These are phyloP conservation scores for Diplogelasinospora grovesii DNA, from an alignment of 495 filamentous ascomycete genomes.

Conservation along the genomic window DNA sequence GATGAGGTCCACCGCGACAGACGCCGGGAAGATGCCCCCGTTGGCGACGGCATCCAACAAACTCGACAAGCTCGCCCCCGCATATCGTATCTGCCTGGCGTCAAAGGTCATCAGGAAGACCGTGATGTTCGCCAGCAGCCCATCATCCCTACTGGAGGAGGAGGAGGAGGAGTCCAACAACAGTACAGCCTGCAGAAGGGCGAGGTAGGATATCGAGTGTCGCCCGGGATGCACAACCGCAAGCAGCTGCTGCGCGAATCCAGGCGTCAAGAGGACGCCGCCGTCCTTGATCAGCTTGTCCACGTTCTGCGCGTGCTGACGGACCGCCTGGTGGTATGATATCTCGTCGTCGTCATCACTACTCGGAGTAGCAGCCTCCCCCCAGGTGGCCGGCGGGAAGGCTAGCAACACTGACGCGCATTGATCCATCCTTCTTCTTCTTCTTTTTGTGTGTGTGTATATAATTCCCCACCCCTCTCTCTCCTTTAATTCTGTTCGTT, in stretches of 20 bases:
- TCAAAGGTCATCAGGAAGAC: constrained; percentile 40
- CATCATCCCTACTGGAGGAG: constrained; percentile 12
- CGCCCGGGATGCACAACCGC: constrained; percentile 34
- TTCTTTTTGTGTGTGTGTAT: neutral
- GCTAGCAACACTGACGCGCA: constrained; percentile 30
- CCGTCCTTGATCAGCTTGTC: constrained; percentile 26
- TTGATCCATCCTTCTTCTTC: constrained; percentile 35
- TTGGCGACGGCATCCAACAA: constrained; percentile 23
- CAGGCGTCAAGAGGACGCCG: constrained; percentile 11
- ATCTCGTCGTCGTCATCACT: constrained; percentile 13
- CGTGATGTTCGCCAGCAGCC: constrained; percentile 29
- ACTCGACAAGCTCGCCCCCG: constrained; percentile 20
- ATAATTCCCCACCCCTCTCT: too few relatives aligned
- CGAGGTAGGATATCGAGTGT: constrained; percentile 40
- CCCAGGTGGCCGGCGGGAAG: constrained; percentile 34
- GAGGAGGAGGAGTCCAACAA: constrained; percentile 10
- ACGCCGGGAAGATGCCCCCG: constrained; percentile 42
- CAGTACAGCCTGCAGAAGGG: constrained; percentile 28
- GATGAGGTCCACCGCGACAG: constrained; percentile 53
- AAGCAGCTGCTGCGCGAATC: constrained; percentile 23
- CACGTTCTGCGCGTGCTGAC: constrained; percentile 25
- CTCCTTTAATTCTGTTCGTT: too few relatives aligned
- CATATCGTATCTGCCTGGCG: constrained; percentile 40
- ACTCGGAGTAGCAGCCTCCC: too few relatives aligned
- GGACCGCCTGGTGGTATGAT: constrained; percentile 22